A percentile compares a stretch with the other conserved stretches of the same genome.
phyloP scores from a whole-genome alignment of 306 rosid species.

The Dalbergia oliveri region DNA sequence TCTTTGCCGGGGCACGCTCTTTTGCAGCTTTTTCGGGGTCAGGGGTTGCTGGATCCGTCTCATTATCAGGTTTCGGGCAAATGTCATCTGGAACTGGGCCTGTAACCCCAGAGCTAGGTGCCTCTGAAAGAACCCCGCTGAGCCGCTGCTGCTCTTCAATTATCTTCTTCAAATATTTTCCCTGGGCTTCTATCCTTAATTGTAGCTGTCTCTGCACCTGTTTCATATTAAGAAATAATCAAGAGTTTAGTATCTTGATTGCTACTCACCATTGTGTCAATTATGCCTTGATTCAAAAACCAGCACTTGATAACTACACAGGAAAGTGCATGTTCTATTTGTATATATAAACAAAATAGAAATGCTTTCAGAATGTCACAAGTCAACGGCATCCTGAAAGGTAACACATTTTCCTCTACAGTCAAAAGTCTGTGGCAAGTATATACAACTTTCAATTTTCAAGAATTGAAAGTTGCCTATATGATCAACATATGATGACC shows the following conservation, averaged over 20 bases:
- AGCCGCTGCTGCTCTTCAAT: slow-evolving; percentile 97
- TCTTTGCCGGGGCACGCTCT: slow-evolving; percentile 73
- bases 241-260: slow-evolving; percentile 25
- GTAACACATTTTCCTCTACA: neutral
- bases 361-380: neutral
- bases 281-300: slow-evolving; percentile 21
- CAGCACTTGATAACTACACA: neutral
- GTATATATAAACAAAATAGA: slow-evolving; percentile 20
- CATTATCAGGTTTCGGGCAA: slow-evolving; percentile 65
- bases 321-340: neutral
- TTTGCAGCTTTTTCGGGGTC: slow-evolving; percentile 83
- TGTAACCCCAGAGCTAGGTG: slow-evolving; percentile 59
- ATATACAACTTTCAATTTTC: neutral
- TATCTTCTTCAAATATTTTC: slow-evolving; percentile 96
- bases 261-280: slow-evolving; percentile 13
- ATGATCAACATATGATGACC: slow-evolving; percentile 6
- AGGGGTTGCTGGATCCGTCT: slow-evolving; percentile 92
- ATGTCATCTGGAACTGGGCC: slow-evolving; percentile 56
- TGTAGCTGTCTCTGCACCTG: slow-evolving; percentile 99
- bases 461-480: neutral
- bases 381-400: neutral
- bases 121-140: slow-evolving; percentile 81
- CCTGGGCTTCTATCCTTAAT: slow-evolving; percentile 94
- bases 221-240: slow-evolving; percentile 31
- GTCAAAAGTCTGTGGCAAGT: neutral